Base-by-base conservation (phyloP, 75 land plant species). In the Cryptomeria japonica region DNA sequence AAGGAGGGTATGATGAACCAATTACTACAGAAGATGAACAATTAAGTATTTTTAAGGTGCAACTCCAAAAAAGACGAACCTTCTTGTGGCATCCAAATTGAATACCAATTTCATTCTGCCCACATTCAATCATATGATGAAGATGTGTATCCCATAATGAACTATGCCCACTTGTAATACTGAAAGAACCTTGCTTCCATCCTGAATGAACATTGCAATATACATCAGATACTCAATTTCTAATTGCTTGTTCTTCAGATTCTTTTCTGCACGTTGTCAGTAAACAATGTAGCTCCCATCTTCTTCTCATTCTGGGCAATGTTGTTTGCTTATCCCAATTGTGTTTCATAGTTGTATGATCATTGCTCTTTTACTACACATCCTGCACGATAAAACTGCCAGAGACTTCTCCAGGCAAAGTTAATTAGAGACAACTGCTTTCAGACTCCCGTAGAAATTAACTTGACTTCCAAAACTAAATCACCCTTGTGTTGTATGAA, bases 401-500 rank as follows among this genome's bases (percentile, higher is more conserved):
- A 31, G 1, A 34, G 37, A 11, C 34, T 75, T 13, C 37, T 34
- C 13, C 14, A 75, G 37, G 34, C 3, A 34, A 3, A 75, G 9
- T 64, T 75, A 34, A 0, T 32, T 32, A 75, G 13, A 34, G 37
- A n/a, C 32, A 70, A 28, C 2, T 32, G 77, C 37, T 12, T 13
- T 34, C 77, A 34, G 37, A 28, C 70, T 34, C 36, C 77, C 12
- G 36, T 6, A 0, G 77, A 34, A 75, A 34, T 75, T 75, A 34
- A 34, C 13, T 75, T 32, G 14, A 25, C 77, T 34, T 32, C 7
- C 47, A 64, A 25, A 25, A 64, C 56, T 37, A 85, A 37, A 97
- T 95, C n/a, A 95, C 94, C 88, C 97, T 89, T 32, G 99, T 96
- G 83, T 97, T 97, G 89, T 97, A 97, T 42, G 99, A 97, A 15